Conservation (phyloP, 176 grass and related monocot genomes). For the Oryza rufipogon region DNA sequence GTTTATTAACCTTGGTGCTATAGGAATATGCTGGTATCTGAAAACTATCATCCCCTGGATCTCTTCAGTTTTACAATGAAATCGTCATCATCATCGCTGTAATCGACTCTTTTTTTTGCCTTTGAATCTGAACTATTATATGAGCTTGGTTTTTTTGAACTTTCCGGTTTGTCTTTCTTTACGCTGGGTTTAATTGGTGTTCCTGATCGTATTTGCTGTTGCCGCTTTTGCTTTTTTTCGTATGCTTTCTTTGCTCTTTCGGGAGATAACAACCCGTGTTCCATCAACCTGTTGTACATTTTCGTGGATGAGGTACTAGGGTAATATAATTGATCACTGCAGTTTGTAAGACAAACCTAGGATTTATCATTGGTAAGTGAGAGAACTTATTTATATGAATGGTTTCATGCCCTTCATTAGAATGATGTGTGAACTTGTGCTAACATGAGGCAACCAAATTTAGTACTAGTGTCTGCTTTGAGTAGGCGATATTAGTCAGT, state of each 20-base stretch:
- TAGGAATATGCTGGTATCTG: background rate
- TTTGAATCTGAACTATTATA: constrained; percentile 55
- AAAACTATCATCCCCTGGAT: constrained; percentile 46
- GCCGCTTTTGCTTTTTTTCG: constrained; percentile 76
- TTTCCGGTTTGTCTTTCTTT: constrained; percentile 63
- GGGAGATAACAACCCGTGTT: constrained; percentile 82
- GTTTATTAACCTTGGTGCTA: background rate
- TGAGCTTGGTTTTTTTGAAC: constrained; percentile 56
- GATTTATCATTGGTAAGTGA: background rate
- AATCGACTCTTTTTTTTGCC: constrained; percentile 73
- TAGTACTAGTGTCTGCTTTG: background rate
- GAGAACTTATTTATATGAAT: background rate
- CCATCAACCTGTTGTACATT: constrained; percentile 81
- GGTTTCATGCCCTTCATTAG: background rate
- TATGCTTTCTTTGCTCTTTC: constrained; percentile 91
- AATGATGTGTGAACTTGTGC: background rate
- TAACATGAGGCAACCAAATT: background rate
- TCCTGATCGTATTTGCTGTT: constrained; percentile 59
- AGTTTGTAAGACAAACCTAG: background rate
- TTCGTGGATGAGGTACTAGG: background rate
- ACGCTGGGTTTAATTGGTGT: constrained; percentile 50
- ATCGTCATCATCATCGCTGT: constrained; percentile 60
- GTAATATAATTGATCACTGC: background rate
- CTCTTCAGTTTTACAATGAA: constrained; percentile 77
- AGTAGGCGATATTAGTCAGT: background rate